Evolutionary conservation across 2,329 filamentous ascomycete species (phyloP), one percentile per base, ranked within the genome.

Genomic region (Pseudopyricularia javanii): DNA sequence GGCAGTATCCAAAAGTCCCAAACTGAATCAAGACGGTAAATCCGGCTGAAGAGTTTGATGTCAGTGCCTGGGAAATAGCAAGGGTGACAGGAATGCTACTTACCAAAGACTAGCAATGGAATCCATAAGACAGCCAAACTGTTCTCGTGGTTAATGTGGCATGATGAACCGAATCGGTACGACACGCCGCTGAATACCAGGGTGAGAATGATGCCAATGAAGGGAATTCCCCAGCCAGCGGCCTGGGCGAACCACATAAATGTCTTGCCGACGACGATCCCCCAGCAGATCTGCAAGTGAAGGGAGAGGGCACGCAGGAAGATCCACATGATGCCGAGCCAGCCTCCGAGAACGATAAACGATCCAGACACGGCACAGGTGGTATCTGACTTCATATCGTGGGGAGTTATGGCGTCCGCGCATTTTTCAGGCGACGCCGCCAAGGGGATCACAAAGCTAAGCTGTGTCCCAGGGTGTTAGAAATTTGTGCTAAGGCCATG

Each of bases 271-370:
- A 95, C 87, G 7, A 91, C 82, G 33, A 94, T 78, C 66, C 97
- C 90, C 93, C 93, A 98, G 73, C 91, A 96, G 58, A 98, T 96
- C 68, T 97, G 93, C 26, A 98, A 81, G 68, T 98, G 93, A 61
- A 98, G 84, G 4, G 90, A 95, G 33, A 97, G 71, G 0, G 91
- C 87, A 57, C 93, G 83, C 55, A 96, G 77, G 65, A 96, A 95
- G 57, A 91, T 82, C 91, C 93, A 98, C 67, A 95, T 83, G 32
- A 89, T 81, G 47, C 84, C 87, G 30, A 82, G 79, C 77, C 91
- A 88, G 45, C 91, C 93, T 52, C 93, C 93, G 30, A 91, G 79
- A 50, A 97, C 78, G 50, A 98, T 72, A 58, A 96, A 84, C 1
- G 89, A 79, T 9, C 93, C 93, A 1, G 91, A 95, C 55, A 90